Conservation (phyloP, 1,284 basidiomycete genomes). For the Cutaneotrichosporon cyanovorans region DNA sequence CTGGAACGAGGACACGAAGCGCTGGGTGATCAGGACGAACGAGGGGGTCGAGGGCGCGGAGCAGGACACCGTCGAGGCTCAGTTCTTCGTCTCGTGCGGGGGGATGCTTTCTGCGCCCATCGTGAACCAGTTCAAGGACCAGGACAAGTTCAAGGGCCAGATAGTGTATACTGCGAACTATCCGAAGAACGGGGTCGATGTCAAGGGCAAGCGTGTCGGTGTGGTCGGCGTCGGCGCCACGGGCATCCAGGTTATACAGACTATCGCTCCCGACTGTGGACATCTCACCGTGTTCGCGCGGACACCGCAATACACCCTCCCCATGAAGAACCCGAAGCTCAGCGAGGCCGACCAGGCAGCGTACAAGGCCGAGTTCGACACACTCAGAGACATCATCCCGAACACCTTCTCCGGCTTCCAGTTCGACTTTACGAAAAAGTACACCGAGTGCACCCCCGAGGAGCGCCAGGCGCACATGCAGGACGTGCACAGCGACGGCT, state of each 20-base stretch:
- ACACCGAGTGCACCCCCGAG: not conserved
- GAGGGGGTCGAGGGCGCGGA: not conserved
- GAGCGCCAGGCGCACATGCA: constrained; percentile 6
- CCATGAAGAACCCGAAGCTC: constrained; percentile 13
- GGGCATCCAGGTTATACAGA: constrained; percentile 15
- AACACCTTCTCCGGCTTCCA: constrained; percentile 9
- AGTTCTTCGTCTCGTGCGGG: constrained; percentile 12
- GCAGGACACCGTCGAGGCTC: constrained; percentile 8
- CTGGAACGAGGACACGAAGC: constrained; percentile 3
- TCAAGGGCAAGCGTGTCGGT: constrained; percentile 6
- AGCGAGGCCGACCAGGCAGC: not conserved
- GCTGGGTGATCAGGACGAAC: constrained; percentile 10
- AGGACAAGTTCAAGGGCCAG: constrained; percentile 12
- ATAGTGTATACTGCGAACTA: constrained; percentile 9
- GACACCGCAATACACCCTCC: constrained; percentile 11
- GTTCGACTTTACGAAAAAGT: constrained; percentile 4
- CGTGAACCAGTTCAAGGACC: constrained; percentile 5
- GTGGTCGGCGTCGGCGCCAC: constrained; percentile 10
- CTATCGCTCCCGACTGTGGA: constrained; percentile 2
- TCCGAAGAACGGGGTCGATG: constrained; percentile 9
- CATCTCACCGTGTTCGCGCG: constrained; percentile 13
- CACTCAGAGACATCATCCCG: not conserved
- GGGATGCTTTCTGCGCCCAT: constrained; percentile 12
- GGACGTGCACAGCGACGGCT: constrained; percentile 7
- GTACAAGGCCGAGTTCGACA: constrained; percentile 5